Base-by-base conservation (phyloP, 345 rosid species). In the Hirschfeldia incana region DNA sequence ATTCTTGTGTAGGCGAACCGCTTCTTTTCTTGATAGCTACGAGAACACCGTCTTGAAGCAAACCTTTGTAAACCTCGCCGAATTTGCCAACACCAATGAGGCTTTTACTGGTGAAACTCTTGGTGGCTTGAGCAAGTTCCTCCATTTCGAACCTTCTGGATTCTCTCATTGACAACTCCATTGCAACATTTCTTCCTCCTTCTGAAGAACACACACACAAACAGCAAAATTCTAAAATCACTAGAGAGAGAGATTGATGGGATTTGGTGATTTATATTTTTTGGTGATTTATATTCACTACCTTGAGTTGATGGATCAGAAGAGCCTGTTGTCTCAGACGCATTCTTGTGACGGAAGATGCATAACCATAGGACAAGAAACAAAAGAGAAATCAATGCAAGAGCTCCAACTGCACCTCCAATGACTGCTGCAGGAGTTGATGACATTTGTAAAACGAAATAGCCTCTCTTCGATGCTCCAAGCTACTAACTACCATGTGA, bases 361-460 rank as follows among this genome's bases (percentile, higher is more conserved):
- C 85, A 92, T 81, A 88, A 84, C 94, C 93, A 94, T n/a, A 91
- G 28, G 67, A 89, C 73, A 62, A 88, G 81, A 78, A 84, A 68
- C 51, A 83, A 80, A 36, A 89, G 79, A 77, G 86, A 89, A 83
- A 88, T 82, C 78, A 94, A 87, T 84, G 91, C 86, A 88, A 91
- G 81, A 86, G 92, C 91, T 92, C 98, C 98, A 82, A 89, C 91
- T 89, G 89, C 97, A 85, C 95, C 92, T 83, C 98, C 98, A 77
- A 90, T 65, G 85, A 87, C 82, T 78, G 89, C 93, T 83, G 94
- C 93, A 88, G 88, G 94, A 86, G 70, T 69, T 88, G 79, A 79
- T 90, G 98, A 90, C 98, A 92, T 94, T 84, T 91, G 89, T 85
- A 53, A 53, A 15, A 29, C 59, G 7, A 1, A 53, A 8, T 16